These are phyloP conservation scores for Debaryomyces coudertii DNA, from an alignment of 1,139 yeast genomes.

Conservation along the genomic window DNA sequence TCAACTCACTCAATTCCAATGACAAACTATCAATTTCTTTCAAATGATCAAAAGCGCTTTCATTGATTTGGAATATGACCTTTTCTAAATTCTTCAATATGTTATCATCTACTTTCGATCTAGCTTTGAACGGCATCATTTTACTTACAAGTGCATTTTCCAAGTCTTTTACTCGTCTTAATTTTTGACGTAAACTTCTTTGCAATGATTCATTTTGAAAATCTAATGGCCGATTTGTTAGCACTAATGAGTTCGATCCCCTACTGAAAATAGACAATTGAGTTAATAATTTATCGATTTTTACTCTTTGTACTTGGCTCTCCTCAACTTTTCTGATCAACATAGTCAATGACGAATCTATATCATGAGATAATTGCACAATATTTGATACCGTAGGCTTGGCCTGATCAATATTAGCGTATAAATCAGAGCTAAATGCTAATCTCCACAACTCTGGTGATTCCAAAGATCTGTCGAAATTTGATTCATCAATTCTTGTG, in stretches of 20 bases:
- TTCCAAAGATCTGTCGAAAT: slow-evolving; percentile 8
- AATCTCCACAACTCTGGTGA: slow-evolving; percentile 12
- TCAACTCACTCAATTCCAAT: slow-evolving; percentile 13
- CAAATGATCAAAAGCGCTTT: slow-evolving; percentile 19
- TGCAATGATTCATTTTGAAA: slow-evolving; percentile 23
- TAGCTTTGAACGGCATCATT: slow-evolving; percentile 33
- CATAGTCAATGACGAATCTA: slow-evolving; percentile 3
- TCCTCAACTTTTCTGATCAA: slow-evolving; percentile 16
- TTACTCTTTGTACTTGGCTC: slow-evolving; percentile 16
- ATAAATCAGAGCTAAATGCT: slow-evolving; percentile 5
- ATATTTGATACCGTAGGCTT: slow-evolving; percentile 2
- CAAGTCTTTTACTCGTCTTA: slow-evolving; percentile 19
- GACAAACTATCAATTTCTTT: slow-evolving; percentile 19
- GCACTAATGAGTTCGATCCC: slow-evolving; percentile 11
- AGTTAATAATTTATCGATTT: slow-evolving; percentile 23
- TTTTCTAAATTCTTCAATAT: slow-evolving; percentile 25
- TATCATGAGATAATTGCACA: not conserved
- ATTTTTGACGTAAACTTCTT: slow-evolving; percentile 23
- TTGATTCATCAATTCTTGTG: not conserved
- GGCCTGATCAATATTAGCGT: not conserved
- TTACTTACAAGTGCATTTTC: slow-evolving; percentile 23
- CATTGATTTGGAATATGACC: slow-evolving; percentile 27
- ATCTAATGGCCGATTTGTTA: slow-evolving; percentile 27
- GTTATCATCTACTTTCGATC: slow-evolving; percentile 16
- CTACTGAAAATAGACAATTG: slow-evolving; percentile 19